A percentile compares a stretch with the other conserved stretches of the same genome.
phyloP scores from a whole-genome alignment of 2,329 filamentous ascomycete genomes.

The Penicillium sp. region DNA sequence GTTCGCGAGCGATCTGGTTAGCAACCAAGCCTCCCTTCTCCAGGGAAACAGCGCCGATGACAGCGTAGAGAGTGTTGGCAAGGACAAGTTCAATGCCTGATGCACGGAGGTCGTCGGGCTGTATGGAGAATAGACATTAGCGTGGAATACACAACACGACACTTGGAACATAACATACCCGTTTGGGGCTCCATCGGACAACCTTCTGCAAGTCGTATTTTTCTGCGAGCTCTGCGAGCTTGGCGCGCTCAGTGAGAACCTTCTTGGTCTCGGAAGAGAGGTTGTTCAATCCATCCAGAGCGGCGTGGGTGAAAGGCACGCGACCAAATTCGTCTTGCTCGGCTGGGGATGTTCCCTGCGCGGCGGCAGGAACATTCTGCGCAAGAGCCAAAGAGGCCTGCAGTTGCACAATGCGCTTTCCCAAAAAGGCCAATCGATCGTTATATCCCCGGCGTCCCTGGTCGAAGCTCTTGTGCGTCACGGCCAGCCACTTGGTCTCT shows the following conservation, averaged over 20 bases:
- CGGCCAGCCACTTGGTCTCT: slow-evolving; percentile 92
- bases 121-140: not conserved
- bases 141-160: not conserved
- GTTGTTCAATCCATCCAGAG: slow-evolving; percentile 72
- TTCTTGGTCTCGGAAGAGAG: slow-evolving; percentile 63
- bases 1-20: slow-evolving; percentile 71
- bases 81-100: slow-evolving; percentile 78
- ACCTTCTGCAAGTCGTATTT: slow-evolving; percentile 72
- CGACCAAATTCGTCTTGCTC: slow-evolving; percentile 57
- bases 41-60: slow-evolving; percentile 85
- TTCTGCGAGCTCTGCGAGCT: slow-evolving; percentile 67
- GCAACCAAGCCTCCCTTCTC: slow-evolving; percentile 81
- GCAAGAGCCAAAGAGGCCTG: slow-evolving; percentile 66
- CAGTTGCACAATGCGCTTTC: slow-evolving; percentile 64
- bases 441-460: slow-evolving; percentile 94
- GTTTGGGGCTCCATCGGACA: slow-evolving; percentile 83
- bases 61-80: slow-evolving; percentile 76
- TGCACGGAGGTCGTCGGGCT: slow-evolving; percentile 66
- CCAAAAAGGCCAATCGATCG: slow-evolving; percentile 84
- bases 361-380: slow-evolving; percentile 44
- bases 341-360: slow-evolving; percentile 10
- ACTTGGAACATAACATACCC: slow-evolving; percentile 57
- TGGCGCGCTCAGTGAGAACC: slow-evolving; percentile 63
- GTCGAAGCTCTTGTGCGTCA: slow-evolving; percentile 98
- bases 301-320: slow-evolving; percentile 68